Conservation (phyloP, 2,329 filamentous ascomycete species). For the Ceratocystiopsis minuta region DNA sequence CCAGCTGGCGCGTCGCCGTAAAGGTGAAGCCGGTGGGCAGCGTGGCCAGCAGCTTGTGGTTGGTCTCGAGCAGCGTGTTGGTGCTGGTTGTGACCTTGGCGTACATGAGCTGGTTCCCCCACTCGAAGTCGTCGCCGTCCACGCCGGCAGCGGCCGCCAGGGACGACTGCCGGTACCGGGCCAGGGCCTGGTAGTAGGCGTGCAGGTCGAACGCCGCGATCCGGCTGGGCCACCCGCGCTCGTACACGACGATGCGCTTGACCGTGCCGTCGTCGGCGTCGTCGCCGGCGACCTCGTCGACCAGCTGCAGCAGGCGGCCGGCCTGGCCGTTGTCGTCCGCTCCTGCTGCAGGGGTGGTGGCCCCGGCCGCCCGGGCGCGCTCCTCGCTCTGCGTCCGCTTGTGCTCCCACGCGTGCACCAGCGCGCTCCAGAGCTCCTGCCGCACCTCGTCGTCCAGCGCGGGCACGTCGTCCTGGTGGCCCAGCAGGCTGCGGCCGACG, state of each 20-base stretch:
- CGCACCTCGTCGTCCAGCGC: slow-evolving; percentile 1
- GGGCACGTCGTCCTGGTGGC: slow-evolving; percentile 1
- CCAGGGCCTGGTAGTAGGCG: slow-evolving; percentile 56
- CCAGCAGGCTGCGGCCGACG: slow-evolving; percentile 1
- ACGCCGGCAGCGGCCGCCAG: slow-evolving; percentile 31
- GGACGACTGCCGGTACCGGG: slow-evolving; percentile 36
- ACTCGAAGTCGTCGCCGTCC: slow-evolving; percentile 22
- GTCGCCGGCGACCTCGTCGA: slow-evolving; percentile 5
- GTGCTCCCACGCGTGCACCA: slow-evolving; percentile 5
- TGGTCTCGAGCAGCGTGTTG: slow-evolving; percentile 84
- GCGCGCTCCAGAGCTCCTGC: slow-evolving; percentile 8
- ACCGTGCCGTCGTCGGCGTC: slow-evolving; percentile 52
- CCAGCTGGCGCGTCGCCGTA: slow-evolving; percentile 72
- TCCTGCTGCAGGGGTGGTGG: too few species aligned
- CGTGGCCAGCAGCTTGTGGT: slow-evolving; percentile 54
- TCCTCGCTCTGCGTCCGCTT: background rate
- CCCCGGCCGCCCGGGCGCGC: too few species aligned
- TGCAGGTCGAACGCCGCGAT: slow-evolving; percentile 80
- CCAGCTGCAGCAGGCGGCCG: slow-evolving; percentile 1
- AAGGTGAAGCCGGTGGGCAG: slow-evolving; percentile 77
- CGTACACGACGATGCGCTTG: slow-evolving; percentile 60
- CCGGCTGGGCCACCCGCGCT: slow-evolving; percentile 46
- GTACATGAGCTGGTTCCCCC: slow-evolving; percentile 67
- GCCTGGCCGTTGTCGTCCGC: background rate
- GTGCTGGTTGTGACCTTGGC: slow-evolving; percentile 88